A percentile compares a stretch with the other conserved stretches of the same genome.
Evolutionary conservation across 1,284 basidiomycete genomes (phyloP).

Genomic region (Cronartium ribicola): DNA sequence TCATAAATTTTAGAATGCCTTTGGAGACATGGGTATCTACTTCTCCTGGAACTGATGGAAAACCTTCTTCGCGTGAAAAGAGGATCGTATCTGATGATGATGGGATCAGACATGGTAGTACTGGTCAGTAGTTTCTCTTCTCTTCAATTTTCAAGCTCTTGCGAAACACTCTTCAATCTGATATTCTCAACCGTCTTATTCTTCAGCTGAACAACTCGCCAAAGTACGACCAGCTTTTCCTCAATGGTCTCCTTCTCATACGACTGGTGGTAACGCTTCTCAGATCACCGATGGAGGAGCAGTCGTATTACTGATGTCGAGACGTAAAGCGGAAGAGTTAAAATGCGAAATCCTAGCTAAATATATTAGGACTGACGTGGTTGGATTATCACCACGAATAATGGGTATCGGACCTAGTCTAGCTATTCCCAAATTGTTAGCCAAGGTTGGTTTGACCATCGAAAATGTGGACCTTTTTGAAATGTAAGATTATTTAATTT

Average conservation of each 20-base stretch:
- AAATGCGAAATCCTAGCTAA: constrained; percentile 71
- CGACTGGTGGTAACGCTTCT: constrained; percentile 83
- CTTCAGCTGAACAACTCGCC: constrained; percentile 58
- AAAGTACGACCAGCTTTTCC: constrained; percentile 78
- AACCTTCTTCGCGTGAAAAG: constrained; percentile 59
- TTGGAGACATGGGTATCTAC: background rate
- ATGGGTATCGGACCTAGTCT: constrained; percentile 50
- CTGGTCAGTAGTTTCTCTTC: constrained; percentile 48
- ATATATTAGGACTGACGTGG: constrained; percentile 68
- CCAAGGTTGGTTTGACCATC: constrained; percentile 50
- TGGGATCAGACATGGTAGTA: constrained; percentile 73
- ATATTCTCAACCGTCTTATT: background rate
- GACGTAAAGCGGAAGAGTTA: constrained; percentile 73
- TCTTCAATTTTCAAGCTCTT: background rate
- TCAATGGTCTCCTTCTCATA: constrained; percentile 71
- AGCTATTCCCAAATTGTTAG: constrained; percentile 49
- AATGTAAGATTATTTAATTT: constrained; percentile 46
- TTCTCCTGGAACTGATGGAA: constrained; percentile 50
- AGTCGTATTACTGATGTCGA: constrained; percentile 77
- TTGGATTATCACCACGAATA: constrained; percentile 57
- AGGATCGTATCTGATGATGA: constrained; percentile 70
- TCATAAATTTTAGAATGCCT: background rate
- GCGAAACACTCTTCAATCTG: too few relatives aligned
- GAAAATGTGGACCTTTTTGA: constrained; percentile 53
- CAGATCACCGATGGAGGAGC: constrained; percentile 80